Evolutionary conservation across 306 rosid genomes (phyloP).

Genomic region (Coriaria nepalensis): DNA sequence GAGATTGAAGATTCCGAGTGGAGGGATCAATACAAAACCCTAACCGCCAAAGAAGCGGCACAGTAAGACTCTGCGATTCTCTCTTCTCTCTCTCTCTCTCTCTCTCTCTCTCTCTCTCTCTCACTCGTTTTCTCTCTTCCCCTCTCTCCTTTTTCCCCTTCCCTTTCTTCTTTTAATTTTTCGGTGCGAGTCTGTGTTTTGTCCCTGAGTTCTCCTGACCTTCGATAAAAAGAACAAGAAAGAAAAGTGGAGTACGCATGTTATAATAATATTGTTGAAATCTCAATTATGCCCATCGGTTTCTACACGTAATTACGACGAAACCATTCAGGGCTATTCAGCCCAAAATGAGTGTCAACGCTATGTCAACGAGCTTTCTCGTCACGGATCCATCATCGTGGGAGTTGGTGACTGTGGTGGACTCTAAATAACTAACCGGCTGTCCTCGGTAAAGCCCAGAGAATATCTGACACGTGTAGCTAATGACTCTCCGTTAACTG

Average conservation of each 20-base stretch:
- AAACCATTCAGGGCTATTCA: conserved; percentile 21
- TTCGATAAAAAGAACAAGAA: conserved; percentile 21
- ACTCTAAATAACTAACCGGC: too few species aligned
- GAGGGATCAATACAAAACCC: conserved; percentile 55
- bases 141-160: conserved; percentile 4
- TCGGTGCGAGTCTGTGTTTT: conserved; percentile 22
- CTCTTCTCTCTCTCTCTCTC: conserved; percentile 16
- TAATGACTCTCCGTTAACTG: too few species aligned
- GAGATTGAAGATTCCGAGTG: conserved; percentile 23
- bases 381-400: conserved; percentile 15
- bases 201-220: conserved; percentile 20
- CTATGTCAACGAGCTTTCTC: conserved; percentile 22
- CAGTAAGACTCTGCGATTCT: conserved; percentile 22
- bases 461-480: too few species aligned
- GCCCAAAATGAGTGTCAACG: conserved; percentile 6
- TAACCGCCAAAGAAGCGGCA: conserved; percentile 57
- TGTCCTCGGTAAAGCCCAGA: too few species aligned
- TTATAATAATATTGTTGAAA: neutral
- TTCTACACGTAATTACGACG: conserved; percentile 8
- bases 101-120: conserved; percentile 1
- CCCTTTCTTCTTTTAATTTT: conserved; percentile 21
- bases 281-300: conserved; percentile 18
- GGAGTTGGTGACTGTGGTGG: conserved; percentile 6
- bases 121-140: conserved; percentile 12
- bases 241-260: conserved; percentile 23